phyloP scores from a whole-genome alignment of 306 rosid genomes.

The Comarum palustre region DNA sequence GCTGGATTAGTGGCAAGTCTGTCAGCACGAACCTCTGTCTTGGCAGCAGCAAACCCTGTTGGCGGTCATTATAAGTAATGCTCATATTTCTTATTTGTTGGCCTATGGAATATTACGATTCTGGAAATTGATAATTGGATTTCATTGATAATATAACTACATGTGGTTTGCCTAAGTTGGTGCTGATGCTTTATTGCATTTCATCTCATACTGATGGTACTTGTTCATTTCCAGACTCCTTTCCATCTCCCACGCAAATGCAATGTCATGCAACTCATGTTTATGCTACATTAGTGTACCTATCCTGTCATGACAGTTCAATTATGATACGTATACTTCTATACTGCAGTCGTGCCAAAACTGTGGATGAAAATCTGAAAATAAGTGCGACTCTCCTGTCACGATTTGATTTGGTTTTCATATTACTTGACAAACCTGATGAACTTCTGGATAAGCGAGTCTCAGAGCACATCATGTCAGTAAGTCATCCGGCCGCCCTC shows the following conservation, averaged over 20 bases:
- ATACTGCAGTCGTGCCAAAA: constrained; percentile 88
- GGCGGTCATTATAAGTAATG: constrained; percentile 94
- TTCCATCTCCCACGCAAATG: background rate
- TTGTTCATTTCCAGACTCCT: background rate
- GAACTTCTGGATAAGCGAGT: constrained; percentile 88
- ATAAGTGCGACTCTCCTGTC: constrained; percentile 86
- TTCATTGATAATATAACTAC: background rate
- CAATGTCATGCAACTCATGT: background rate
- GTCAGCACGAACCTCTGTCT: constrained; percentile 86
- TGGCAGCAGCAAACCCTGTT: constrained; percentile 94
- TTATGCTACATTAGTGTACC: background rate
- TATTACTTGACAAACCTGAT: constrained; percentile 92
- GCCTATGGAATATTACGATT: constrained; percentile 8
- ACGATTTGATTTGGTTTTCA: constrained; percentile 88
- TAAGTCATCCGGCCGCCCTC: constrained; percentile 45
- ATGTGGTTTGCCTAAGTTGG: background rate
- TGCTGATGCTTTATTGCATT: background rate
- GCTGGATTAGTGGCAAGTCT: constrained; percentile 96
- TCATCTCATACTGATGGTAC: background rate
- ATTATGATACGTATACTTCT: constrained; percentile 16
- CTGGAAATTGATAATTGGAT: background rate
- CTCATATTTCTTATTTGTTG: constrained; percentile 19
- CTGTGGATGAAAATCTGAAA: constrained; percentile 95
- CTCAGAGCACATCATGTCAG: constrained; percentile 95
- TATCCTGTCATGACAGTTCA: background rate